Conservation (phyloP, 2,329 filamentous ascomycete genomes). For the Geosmithia morbida region DNA sequence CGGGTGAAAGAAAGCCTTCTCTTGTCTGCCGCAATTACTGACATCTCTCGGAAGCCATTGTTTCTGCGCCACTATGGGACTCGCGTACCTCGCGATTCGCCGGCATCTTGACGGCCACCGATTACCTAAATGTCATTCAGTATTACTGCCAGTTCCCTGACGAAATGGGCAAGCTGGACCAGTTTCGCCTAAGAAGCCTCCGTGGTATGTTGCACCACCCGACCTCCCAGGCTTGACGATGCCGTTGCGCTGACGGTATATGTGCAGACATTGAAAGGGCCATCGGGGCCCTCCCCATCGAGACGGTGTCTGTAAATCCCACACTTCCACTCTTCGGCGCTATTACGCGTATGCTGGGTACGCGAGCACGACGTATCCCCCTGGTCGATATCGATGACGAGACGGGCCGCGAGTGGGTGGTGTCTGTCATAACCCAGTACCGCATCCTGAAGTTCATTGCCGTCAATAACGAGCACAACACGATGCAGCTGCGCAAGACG, state of each 20-base stretch:
- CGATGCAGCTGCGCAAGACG: conserved; percentile 75
- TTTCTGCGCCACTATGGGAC: conserved; percentile 95
- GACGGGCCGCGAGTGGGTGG: conserved; percentile 80
- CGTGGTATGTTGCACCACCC: conserved; percentile 47
- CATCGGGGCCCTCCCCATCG: conserved; percentile 78
- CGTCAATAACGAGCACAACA: conserved; percentile 77
- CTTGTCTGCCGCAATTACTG: background rate
- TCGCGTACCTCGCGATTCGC: conserved; percentile 87
- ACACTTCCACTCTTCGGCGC: conserved; percentile 87
- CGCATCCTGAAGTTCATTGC: conserved; percentile 97
- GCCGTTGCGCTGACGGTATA: conserved; percentile 5
- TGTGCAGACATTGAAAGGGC: conserved; percentile 79
- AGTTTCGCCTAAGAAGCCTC: conserved; percentile 83
- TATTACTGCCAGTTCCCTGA: conserved; percentile 98
- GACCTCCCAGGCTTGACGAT: conserved; percentile 1
- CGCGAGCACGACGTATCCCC: conserved; percentile 83
- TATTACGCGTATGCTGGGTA: conserved; percentile 85
- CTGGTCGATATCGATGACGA: conserved; percentile 90
- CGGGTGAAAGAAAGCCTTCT: background rate
- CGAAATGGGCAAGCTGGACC: conserved; percentile 76
- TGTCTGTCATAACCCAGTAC: conserved; percentile 96
- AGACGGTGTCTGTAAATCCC: conserved; percentile 92
- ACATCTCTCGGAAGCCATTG: conserved; percentile 52
- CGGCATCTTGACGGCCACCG: conserved; percentile 84
- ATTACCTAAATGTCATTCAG: conserved; percentile 97